Evolutionary conservation across 805 yeast genomes (phyloP), one percentile per base, ranked within the genome.

Genomic region (Saccharomycopsis guyanensis): DNA sequence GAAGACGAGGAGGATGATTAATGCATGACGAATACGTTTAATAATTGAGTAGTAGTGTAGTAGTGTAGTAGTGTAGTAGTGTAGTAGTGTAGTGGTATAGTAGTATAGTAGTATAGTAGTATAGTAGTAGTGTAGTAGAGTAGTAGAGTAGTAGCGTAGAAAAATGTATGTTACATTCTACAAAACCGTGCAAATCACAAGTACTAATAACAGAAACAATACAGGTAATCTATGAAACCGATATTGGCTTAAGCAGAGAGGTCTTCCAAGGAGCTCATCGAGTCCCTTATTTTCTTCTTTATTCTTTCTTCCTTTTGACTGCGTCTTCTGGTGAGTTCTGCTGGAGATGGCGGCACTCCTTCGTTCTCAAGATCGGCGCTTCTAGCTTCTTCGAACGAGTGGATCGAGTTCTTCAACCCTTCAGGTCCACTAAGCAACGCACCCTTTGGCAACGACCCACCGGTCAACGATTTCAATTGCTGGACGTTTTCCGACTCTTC

Each of bases 401-500:
- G 63, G 32, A 91, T 74, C 4, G 85, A 78, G 43, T 72, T 73
- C 53, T 78, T 75, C 54, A 91, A 73, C 29, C 91, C 93, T 53
- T 86, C 88, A 15, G 82, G 64, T 3, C 97, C 97, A 54, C 86
- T 80, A 57, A 87, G 70, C 45, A 91, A 70, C 4, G 94, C 78
- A 19, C 96, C 96, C 58, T 82, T 80, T 10, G 97, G 97, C 53
- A 91, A 68, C 8, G 68, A 70, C n/a, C 93, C 91, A 40, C 87
- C 80, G 51, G 82, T 73, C 53, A 78, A 70, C 15, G 72, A 71
- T 65, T 87, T 86, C 57, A 91, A 71, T 58, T 82, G 86, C 42
- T 82, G 80, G 42, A 91, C 93, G 54, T 78, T 79, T 62, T 86
- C 97, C 40, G 89, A 75, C 58, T 91, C 96, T 60, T 86, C 88